phyloP scores from a whole-genome alignment of 2,329 filamentous ascomycete species.

The Zalaria sp. region DNA sequence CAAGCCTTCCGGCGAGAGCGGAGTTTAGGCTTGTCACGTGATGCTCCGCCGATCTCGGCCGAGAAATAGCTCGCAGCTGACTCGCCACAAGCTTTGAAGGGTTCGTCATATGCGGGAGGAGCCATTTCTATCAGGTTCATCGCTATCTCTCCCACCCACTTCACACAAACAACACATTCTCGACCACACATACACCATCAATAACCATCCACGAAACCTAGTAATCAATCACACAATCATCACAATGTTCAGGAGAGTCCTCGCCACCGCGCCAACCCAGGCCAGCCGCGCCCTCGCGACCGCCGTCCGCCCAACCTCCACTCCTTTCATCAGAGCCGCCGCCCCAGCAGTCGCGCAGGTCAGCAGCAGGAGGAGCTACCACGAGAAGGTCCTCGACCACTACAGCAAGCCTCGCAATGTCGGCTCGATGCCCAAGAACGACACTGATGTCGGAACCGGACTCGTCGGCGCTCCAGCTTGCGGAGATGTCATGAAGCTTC shows the following conservation, averaged over 20 bases:
- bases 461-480: constrained; percentile 84
- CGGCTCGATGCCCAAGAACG: constrained; percentile 65
- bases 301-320: constrained; percentile 34
- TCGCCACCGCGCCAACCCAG: constrained; percentile 38
- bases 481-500: constrained; percentile 87
- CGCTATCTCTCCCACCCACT: no score
- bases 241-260: constrained; percentile 44
- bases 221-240: constrained; percentile 1
- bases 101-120: no score
- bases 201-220: not conserved
- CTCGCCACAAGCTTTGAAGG: no score
- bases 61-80: no score
- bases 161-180: no score
- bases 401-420: constrained; percentile 70
- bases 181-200: not conserved
- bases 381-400: constrained; percentile 66
- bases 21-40: no score
- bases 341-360: constrained; percentile 23
- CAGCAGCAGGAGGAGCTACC: constrained; percentile 38
- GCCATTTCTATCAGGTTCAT: no score
- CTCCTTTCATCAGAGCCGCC: constrained; percentile 29
- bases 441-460: constrained; percentile 74
- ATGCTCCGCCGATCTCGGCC: no score
- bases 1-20: no score
- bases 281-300: constrained; percentile 36